phyloP scores from a whole-genome alignment of 257 asterid genomes.

The Solanum acaule region DNA sequence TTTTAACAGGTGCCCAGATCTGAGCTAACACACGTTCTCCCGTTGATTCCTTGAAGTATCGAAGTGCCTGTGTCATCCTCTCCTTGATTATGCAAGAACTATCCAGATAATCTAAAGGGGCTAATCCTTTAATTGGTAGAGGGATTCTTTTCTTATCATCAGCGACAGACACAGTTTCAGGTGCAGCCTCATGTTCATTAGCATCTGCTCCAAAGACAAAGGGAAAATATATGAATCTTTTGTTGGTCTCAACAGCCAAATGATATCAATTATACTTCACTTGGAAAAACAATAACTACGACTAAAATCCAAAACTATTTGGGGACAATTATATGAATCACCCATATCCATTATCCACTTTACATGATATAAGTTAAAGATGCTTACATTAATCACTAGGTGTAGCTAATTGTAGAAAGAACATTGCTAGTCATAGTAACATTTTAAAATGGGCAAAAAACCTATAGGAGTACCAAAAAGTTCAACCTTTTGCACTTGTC shows the following conservation, averaged over 20 bases:
- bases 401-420: not conserved
- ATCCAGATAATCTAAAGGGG: slow-evolving; percentile 47
- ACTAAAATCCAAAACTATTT: not conserved
- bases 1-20: slow-evolving; percentile 90
- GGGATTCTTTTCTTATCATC: slow-evolving; percentile 50
- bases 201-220: slow-evolving; percentile 18
- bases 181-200: slow-evolving; percentile 29
- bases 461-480: not conserved
- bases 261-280: not conserved
- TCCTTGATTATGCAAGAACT: slow-evolving; percentile 74
- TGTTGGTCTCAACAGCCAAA: not conserved
- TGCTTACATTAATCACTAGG: not conserved
- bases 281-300: not conserved
- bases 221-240: slow-evolving; percentile 1
- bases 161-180: slow-evolving; percentile 28
- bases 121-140: slow-evolving; percentile 30
- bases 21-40: slow-evolving; percentile 84
- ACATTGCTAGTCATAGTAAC: not conserved
- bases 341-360: not conserved
- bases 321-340: not conserved
- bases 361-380: not conserved
- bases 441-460: not conserved
- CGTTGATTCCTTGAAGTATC: slow-evolving; percentile 69
- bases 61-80: slow-evolving; percentile 83
- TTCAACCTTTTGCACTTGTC: not conserved